Percentiles rank a stretch among this genome's conserved stretches.
phyloP scores from a whole-genome alignment of 768 basidiomycete genomes.

The Podaxis sp. region DNA sequence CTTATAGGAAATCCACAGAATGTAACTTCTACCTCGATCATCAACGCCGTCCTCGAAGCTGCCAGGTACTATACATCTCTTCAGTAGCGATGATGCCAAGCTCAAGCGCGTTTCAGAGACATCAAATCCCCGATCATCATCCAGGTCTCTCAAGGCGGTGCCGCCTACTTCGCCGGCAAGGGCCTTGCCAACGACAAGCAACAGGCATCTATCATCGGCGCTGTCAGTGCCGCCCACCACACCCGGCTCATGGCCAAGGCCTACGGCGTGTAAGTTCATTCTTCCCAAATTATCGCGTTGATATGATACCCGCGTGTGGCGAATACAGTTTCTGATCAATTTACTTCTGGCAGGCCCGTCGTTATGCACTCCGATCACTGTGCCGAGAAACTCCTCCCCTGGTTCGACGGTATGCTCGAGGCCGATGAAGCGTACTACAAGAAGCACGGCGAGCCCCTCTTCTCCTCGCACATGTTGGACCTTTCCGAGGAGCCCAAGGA shows the following conservation, averaged over 20 bases:
- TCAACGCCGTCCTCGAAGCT: conserved; percentile 93
- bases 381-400: conserved; percentile 94
- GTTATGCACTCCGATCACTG: conserved; percentile 99
- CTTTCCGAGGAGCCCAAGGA: conserved; percentile 92
- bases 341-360: conserved; percentile 66
- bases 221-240: conserved; percentile 90
- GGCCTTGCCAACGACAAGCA: conserved; percentile 94
- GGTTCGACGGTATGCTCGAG: conserved; percentile 99
- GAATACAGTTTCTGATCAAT: conserved; percentile 11
- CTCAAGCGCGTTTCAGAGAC: conserved; percentile 53
- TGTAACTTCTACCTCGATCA: conserved; percentile 93
- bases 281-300: not conserved
- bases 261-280: conserved; percentile 82
- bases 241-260: conserved; percentile 82
- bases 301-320: not conserved
- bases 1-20: conserved; percentile 53
- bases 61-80: conserved; percentile 60
- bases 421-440: conserved; percentile 95
- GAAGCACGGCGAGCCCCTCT: conserved; percentile 81
- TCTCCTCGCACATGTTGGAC: conserved; percentile 99
- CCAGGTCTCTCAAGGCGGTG: conserved; percentile 96
- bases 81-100: not conserved
- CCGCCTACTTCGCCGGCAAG: conserved; percentile 96
- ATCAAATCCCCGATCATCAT: conserved; percentile 97
- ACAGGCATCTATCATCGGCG: conserved; percentile 92